Percentiles rank a stretch among this genome's conserved stretches.
Conservation (phyloP, 1,139 yeast genomes). For the Yamadazyma spencermartinsiae region DNA sequence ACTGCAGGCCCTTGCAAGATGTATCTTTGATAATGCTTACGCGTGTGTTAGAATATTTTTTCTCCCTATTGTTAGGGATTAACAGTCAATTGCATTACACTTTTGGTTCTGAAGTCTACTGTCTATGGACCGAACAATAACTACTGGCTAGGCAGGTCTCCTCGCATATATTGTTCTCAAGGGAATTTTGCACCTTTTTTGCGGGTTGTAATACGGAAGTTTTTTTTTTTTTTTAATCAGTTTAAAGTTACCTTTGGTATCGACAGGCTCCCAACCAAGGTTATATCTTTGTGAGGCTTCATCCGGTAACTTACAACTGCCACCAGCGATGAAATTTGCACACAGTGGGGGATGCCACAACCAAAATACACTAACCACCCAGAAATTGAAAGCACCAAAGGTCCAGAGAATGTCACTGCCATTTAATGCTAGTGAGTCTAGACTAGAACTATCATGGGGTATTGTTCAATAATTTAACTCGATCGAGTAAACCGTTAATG, state of each 20-base stretch:
- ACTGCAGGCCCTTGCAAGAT: neutral
- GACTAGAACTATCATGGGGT: neutral
- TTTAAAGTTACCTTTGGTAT: neutral
- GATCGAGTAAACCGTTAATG: slow-evolving; percentile 1
- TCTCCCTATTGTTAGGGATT: neutral
- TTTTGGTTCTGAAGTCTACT: neutral
- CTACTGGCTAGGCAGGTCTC: neutral
- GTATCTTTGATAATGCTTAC: neutral
- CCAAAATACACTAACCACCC: too few relatives aligned
- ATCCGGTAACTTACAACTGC: neutral
- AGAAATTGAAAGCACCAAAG: too few relatives aligned
- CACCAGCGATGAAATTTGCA: neutral
- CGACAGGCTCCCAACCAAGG: neutral
- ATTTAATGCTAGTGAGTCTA: neutral
- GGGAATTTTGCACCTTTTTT: neutral
- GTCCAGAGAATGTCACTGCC: neutral
- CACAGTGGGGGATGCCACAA: neutral
- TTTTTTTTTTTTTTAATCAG: neutral
- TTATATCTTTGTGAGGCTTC: neutral
- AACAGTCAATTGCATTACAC: neutral
- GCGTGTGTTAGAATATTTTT: neutral
- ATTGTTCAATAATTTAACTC: slow-evolving; percentile 4
- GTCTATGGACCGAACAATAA: neutral
- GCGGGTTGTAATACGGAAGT: neutral
- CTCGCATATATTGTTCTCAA: neutral